A percentile compares a stretch with the other conserved stretches of the same genome.
Evolutionary conservation across 192 early-diverging fungal species (phyloP).

Genomic region (Paraglomus brasilianum): DNA sequence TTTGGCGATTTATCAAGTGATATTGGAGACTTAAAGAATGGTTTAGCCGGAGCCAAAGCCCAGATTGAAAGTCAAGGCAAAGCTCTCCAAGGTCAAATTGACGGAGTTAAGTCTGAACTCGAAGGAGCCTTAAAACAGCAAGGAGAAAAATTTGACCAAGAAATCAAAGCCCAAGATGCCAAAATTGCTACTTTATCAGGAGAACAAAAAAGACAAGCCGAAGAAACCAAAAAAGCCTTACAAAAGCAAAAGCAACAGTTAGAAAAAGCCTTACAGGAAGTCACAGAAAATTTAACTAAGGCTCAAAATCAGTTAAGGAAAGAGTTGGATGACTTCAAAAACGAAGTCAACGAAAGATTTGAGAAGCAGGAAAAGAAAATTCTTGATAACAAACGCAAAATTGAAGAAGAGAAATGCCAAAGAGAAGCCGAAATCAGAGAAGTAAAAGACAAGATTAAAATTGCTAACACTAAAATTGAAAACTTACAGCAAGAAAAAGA

Average conservation of each 20-base stretch:
- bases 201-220: neutral
- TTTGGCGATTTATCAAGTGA: no score
- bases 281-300: neutral
- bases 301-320: slow-evolving; percentile 2
- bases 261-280: slow-evolving; percentile 1
- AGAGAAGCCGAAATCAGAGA: neutral
- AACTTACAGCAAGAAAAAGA: neutral
- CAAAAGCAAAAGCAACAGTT: neutral
- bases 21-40: neutral
- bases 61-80: slow-evolving; percentile 14
- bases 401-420: neutral
- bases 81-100: neutral
- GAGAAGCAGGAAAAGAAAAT: slow-evolving; percentile 12
- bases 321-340: neutral
- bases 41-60: neutral
- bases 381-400: neutral
- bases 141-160: slow-evolving; percentile 20
- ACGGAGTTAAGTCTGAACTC: neutral
- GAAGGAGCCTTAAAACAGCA: slow-evolving; percentile 13
- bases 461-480: neutral
- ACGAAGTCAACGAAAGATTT: slow-evolving; percentile 2
- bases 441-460: neutral
- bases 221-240: neutral
- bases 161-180: neutral
- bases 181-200: neutral